Conservation (phyloP, 495 filamentous ascomycete species). For the Platismatia glauca region DNA sequence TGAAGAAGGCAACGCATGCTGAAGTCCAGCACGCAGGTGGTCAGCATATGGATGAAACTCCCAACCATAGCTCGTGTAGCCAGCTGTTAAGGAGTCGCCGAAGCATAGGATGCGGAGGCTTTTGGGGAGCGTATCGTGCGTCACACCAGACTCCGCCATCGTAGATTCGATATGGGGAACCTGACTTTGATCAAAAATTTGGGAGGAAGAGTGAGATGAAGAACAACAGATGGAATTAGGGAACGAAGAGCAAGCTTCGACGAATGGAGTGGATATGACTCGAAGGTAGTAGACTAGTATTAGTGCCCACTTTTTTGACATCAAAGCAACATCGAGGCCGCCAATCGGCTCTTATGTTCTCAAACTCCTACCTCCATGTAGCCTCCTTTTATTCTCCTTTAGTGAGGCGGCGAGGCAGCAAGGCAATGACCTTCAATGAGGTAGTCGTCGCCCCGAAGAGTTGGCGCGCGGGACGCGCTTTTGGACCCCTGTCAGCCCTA, state of each 20-base stretch:
- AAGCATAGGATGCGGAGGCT: slow-evolving; percentile 48
- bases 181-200: not conserved
- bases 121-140: slow-evolving; percentile 5
- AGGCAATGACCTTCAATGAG: too few relatives aligned
- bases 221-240: slow-evolving; percentile 16
- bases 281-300: not conserved
- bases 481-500: not conserved
- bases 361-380: too few relatives aligned
- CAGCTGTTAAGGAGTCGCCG: slow-evolving; percentile 54
- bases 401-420: too few relatives aligned
- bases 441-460: not conserved
- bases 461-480: not conserved
- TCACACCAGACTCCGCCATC: slow-evolving; percentile 4
- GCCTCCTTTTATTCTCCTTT: too few relatives aligned
- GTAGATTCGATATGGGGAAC: not conserved
- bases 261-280: not conserved
- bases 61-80: slow-evolving; percentile 40
- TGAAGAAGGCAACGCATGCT: slow-evolving; percentile 6
- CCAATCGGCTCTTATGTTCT: not conserved
- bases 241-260: slow-evolving; percentile 13
- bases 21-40: slow-evolving; percentile 25
- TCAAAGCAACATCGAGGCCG: not conserved
- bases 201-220: not conserved
- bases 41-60: slow-evolving; percentile 45
- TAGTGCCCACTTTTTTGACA: not conserved